phyloP scores from a whole-genome alignment of 495 filamentous ascomycete genomes.

The Penicillium flavigenum region DNA sequence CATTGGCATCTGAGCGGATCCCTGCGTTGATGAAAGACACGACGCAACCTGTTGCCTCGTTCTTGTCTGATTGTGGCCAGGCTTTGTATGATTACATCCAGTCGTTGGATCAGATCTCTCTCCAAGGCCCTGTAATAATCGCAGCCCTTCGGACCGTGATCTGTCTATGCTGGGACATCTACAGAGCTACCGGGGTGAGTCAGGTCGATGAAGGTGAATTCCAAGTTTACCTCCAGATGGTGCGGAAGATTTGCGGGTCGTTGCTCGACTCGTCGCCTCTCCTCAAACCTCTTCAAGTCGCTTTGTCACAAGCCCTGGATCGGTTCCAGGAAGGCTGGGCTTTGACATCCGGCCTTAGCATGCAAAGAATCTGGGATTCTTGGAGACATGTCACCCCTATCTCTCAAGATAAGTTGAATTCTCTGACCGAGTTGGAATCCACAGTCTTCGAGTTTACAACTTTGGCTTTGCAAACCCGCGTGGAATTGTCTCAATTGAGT shows the following conservation, averaged over 20 bases:
- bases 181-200: constrained; percentile 41
- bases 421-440: constrained; percentile 59
- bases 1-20: constrained; percentile 56
- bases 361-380: constrained; percentile 78
- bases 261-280: constrained; percentile 25
- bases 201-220: constrained; percentile 56
- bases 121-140: constrained; percentile 31
- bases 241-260: constrained; percentile 36
- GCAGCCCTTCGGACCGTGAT: constrained; percentile 46
- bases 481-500: constrained; percentile 42
- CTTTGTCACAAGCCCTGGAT: constrained; percentile 42
- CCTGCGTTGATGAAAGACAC: constrained; percentile 63
- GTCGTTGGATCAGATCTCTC: constrained; percentile 27
- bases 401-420: constrained; percentile 49
- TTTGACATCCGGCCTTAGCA: constrained; percentile 71
- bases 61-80: constrained; percentile 46
- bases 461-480: constrained; percentile 44
- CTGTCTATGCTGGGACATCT: constrained; percentile 59
- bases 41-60: constrained; percentile 53
- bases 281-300: constrained; percentile 34
- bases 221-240: constrained; percentile 53
- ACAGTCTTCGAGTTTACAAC: constrained; percentile 75
- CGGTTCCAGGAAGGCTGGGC: constrained; percentile 54
- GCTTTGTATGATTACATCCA: constrained; percentile 43
- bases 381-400: constrained; percentile 65